phyloP scores from a whole-genome alignment of 352 stramenopile genomes.

The Pythium folliculosum region DNA sequence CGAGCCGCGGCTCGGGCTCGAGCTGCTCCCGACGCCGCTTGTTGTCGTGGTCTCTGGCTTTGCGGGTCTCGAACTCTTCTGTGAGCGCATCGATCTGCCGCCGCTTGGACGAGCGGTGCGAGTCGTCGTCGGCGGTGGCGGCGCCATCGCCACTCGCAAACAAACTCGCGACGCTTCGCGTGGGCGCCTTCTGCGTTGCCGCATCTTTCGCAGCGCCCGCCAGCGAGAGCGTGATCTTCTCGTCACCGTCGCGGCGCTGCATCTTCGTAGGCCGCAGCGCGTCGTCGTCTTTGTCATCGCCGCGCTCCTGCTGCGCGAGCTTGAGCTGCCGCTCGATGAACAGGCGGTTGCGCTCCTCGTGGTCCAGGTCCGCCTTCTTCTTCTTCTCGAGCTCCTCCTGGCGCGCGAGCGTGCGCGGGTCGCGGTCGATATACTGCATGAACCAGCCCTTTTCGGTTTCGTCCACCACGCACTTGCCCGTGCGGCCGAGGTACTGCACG shows the following conservation, averaged over 20 bases:
- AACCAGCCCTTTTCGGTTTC: slow-evolving; percentile 99
- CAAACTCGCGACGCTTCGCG: slow-evolving; percentile 5
- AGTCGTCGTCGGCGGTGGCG: not conserved
- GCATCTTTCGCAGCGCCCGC: slow-evolving; percentile 13
- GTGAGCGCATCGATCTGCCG: slow-evolving; percentile 26
- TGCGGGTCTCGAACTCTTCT: slow-evolving; percentile 25
- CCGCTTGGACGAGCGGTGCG: not conserved
- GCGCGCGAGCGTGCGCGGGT: slow-evolving; percentile 89
- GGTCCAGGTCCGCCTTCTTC: slow-evolving; percentile 87
- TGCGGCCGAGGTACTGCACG: slow-evolving; percentile 98
- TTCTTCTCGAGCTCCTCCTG: slow-evolving; percentile 89
- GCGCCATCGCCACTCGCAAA: slow-evolving; percentile 9
- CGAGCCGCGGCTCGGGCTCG: slow-evolving; percentile 49
- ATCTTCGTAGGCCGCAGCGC: slow-evolving; percentile 64
- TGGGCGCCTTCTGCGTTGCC: slow-evolving; percentile 8
- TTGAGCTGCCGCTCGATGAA: slow-evolving; percentile 83
- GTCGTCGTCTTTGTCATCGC: slow-evolving; percentile 27
- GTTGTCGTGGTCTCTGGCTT: slow-evolving; percentile 16
- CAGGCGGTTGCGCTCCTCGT: slow-evolving; percentile 81
- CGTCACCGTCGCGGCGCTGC: slow-evolving; percentile 39
- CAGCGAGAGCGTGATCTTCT: slow-evolving; percentile 44
- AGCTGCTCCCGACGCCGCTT: slow-evolving; percentile 54
- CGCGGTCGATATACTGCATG: slow-evolving; percentile 95
- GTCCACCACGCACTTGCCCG: slow-evolving; percentile 96
- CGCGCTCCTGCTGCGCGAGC: slow-evolving; percentile 41